Evolutionary conservation across 2,329 filamentous ascomycete species (phyloP).

Genomic region (Aspergillus pseudonomiae): DNA sequence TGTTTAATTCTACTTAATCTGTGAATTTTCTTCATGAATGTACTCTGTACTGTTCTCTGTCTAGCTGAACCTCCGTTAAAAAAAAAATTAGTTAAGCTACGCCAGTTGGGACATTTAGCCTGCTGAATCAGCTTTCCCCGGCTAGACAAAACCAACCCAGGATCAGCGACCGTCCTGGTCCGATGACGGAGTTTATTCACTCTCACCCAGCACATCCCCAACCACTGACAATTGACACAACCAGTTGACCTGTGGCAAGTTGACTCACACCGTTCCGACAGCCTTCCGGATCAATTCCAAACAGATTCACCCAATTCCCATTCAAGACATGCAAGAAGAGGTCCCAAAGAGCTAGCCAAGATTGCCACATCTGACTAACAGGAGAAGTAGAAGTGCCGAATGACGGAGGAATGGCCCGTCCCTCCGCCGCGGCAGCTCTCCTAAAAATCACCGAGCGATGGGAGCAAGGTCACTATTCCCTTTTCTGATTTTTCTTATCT

Average conservation of each 20-base stretch:
- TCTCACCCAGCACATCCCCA: neutral
- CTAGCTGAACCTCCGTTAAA: neutral
- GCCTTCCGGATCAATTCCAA: neutral
- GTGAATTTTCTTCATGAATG: no score
- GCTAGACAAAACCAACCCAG: slow-evolving; percentile 14
- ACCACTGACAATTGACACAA: neutral
- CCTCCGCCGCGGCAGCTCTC: slow-evolving; percentile 8
- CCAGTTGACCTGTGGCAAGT: neutral
- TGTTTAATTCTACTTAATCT: neutral
- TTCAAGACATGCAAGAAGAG: neutral
- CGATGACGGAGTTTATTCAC: slow-evolving; percentile 26
- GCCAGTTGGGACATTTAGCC: neutral
- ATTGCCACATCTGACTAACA: neutral
- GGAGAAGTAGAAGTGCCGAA: slow-evolving; percentile 21
- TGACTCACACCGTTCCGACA: neutral
- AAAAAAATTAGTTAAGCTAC: no score
- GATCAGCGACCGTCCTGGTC: slow-evolving; percentile 11
- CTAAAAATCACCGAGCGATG: neutral
- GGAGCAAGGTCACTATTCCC: neutral
- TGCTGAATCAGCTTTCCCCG: slow-evolving; percentile 21
- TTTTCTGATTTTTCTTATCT: slow-evolving; percentile 10
- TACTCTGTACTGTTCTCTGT: neutral
- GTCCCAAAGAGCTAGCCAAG: neutral
- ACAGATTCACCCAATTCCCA: neutral
- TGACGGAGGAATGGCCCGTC: slow-evolving; percentile 21